Evolutionary conservation across 164 flowering plant genomes (phyloP), one percentile per base, ranked within the genome.

Genomic region (Stephania japonica): DNA sequence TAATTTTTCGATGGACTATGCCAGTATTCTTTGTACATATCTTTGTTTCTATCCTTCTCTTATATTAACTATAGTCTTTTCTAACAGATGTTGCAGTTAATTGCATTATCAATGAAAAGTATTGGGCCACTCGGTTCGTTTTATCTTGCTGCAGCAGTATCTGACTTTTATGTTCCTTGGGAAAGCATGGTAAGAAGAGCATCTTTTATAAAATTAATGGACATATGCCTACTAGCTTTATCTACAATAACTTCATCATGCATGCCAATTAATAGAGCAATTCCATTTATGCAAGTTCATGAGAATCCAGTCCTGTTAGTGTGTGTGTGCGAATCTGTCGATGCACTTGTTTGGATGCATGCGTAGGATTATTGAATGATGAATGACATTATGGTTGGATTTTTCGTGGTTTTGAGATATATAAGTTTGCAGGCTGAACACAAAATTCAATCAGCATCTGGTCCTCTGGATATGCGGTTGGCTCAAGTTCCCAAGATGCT

Each of bases 121-220:
- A 82, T 91, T 49, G 92, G 93, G 32, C 72, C 87, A 69, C 75
- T 41, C 71, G 92, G 89, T 44, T 78, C 90, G 87, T 90, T 93
- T 76, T 95, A 89, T 86, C 92, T 95, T 78, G 99, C 98, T 14
- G 99, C 99, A 76, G 97, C 99, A 62, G 99, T 95, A 14, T 93
- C 99, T 43, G 99, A 93, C 73, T 95, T 93, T 74, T 95, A 95
- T 85, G 94, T 91, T 72, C 99, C 99, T 72, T 93, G 99, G 99
- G 83, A 89, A 69, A 84, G 82, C 83, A 90, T 95, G 98, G 99
- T 95, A 82, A 84, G 76, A 81, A 84, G 76, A 68, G 21, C 72
- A 24, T 32, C 14, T 78, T 47, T 23, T 67, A 49, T 49, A n/a
- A 32, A 6, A 42, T 13, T 70, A 26, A 41, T 56, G 7, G 1